A percentile compares a stretch with the other conserved stretches of the same genome.
phyloP scores from a whole-genome alignment of 2,329 filamentous ascomycete species.

The Colletotrichum lentis region DNA sequence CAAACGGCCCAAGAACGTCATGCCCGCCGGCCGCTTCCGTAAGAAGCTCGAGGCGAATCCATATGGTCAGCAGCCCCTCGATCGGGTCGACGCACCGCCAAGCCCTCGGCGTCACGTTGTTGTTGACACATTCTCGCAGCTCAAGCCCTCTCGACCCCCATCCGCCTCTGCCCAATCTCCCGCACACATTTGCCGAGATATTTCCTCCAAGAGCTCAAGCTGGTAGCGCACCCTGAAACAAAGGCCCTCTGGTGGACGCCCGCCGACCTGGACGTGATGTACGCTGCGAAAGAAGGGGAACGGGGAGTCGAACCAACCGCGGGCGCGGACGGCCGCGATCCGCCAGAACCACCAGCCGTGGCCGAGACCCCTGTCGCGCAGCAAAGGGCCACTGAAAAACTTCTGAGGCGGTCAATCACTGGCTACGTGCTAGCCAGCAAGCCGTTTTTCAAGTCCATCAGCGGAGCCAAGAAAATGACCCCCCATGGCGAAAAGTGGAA shows the following conservation, averaged over 20 bases:
- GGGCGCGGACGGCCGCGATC: neutral
- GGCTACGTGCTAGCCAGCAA: conserved; percentile 2
- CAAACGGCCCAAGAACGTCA: conserved; percentile 42
- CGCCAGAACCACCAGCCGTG: neutral
- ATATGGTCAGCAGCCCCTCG: conserved; percentile 60
- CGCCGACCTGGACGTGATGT: conserved; percentile 37
- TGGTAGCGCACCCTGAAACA: conserved; percentile 64
- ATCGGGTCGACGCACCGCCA: neutral
- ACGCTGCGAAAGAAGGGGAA: neutral
- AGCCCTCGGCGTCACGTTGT: conserved; percentile 1
- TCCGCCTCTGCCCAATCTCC: conserved; percentile 65
- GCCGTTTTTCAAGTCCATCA: neutral
- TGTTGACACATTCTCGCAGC: conserved; percentile 53
- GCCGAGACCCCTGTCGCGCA: neutral
- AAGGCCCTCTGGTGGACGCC: conserved; percentile 65
- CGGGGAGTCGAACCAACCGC: neutral
- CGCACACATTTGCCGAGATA: conserved; percentile 60
- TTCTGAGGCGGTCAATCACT: neutral
- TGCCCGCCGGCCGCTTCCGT: conserved; percentile 59
- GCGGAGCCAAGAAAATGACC: conserved; percentile 27
- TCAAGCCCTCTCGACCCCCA: conserved; percentile 66
- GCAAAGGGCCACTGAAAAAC: conserved; percentile 3
- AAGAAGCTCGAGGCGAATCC: conserved; percentile 67
- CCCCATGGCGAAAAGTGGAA: conserved; percentile 34
- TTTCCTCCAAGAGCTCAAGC: conserved; percentile 70